Percentiles rank a stretch among this genome's conserved stretches.
These are phyloP conservation scores for Pharnaceum exiguum DNA, from an alignment of 148 eudicot genomes.

Conservation along the genomic window DNA sequence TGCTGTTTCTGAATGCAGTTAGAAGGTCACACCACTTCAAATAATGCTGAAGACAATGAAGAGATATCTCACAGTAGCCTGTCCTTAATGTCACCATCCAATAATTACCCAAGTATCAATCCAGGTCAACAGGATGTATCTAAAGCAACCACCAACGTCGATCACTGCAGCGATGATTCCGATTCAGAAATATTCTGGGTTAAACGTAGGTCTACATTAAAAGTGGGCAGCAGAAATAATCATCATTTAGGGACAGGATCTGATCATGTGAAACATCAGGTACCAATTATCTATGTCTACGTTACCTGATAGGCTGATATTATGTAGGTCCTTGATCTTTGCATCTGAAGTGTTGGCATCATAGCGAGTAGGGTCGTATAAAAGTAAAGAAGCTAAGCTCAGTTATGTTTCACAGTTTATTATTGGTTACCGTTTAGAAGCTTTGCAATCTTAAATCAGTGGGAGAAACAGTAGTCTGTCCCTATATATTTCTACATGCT, in stretches of 20 bases:
- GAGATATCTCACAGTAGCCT: constrained; percentile 25
- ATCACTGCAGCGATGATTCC: constrained; percentile 68
- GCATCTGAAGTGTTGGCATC: no score
- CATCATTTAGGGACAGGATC: constrained; percentile 23
- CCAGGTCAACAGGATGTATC: constrained; percentile 16
- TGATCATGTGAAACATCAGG: constrained; percentile 39
- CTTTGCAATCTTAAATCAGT: no score
- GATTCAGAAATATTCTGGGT: constrained; percentile 91
- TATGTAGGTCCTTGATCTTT: background rate
- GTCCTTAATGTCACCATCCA: constrained; percentile 23
- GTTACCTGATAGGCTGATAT: background rate
- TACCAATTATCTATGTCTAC: constrained; percentile 13
- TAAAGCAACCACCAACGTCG: constrained; percentile 26
- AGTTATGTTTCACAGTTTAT: no score
- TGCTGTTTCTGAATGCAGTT: constrained; percentile 28
- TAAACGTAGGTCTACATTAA: constrained; percentile 65
- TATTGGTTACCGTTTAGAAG: no score
- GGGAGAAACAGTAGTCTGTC: no score
- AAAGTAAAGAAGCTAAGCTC: no score
- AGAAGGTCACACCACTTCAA: constrained; percentile 20
- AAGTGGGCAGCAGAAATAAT: constrained; percentile 35
- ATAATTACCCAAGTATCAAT: constrained; percentile 29
- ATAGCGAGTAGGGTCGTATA: no score
- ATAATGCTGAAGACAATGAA: constrained; percentile 22
- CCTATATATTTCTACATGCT: no score